Evolutionary conservation across 192 early-diverging fungal genomes (phyloP), one percentile per base, ranked within the genome.

Genomic region (Dimargaris cristalligena): DNA sequence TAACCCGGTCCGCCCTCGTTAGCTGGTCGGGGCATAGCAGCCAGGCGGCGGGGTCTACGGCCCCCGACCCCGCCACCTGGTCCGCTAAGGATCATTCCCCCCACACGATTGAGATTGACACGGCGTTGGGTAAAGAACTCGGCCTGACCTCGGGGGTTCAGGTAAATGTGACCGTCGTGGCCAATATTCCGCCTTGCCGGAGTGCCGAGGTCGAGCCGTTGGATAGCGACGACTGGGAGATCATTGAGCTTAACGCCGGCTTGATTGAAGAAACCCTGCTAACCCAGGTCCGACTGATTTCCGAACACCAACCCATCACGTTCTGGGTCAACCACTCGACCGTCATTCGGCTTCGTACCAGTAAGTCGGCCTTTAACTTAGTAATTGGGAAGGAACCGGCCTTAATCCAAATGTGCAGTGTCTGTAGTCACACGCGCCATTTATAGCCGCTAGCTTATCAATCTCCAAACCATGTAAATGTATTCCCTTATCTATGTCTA

Each of bases 321-420:
- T 79, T 90, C 58, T 88, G 86, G 85, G 76, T 88, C 38, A 76
- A 84, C 62, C 65, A 75, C 11, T 80, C 74, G 34, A 84, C 86
- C 2, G 61, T 79, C 0, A 80, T 87, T 30, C 72, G 77, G 11
- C 65, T 90, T 52, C 65, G 65, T 26, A 77, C 80, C 30, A 67
- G 80, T 84, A 73, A 67, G 75, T 65, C 60, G 8, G 2, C 54
- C 47, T 13, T 22, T 32, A 4, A 64, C 80, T 78, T 70, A 16
- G 76, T 79, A 65, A 65, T 75, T 22, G 69, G 68, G 64, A n/a
- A n/a, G n/a, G n/a, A n/a, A n/a, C n/a, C n/a, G n/a, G n/a, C n/a
- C n/a, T n/a, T n/a, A n/a, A n/a, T n/a, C n/a, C n/a, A n/a, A n/a
- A n/a, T n/a, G n/a, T n/a, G n/a, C n/a, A n/a, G n/a, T n/a, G n/a